Evolutionary conservation across 306 rosid species (phyloP), one percentile per base, ranked within the genome.

Genomic region (Rosa multiflora): DNA sequence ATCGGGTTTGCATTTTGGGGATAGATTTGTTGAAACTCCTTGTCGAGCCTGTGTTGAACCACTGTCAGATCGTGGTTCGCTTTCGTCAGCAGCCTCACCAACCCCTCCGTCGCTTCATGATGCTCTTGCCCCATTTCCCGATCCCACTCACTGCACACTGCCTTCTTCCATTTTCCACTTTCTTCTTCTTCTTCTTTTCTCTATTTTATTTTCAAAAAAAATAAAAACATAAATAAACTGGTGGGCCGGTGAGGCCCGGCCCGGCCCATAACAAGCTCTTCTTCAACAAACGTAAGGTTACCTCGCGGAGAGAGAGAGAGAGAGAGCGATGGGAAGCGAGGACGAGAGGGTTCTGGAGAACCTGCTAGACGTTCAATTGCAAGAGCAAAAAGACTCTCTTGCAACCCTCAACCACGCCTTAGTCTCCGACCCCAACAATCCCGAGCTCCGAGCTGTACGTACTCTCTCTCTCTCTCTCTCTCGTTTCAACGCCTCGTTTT

Each of bases 331-430:
- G 99, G 97, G 85, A 43, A 84, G 86, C 90, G 97, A 85, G 75
- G 98, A 95, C 76, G 98, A 92, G 96, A 92, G 92, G 84, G 83
- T 87, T 91, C 93, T 95, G 40, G 99, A 95, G 90, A 78, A 82
- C 35, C 92, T 91, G 73, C 82, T 95, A 1, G 99, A 95, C 80
- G 76, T 86, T 84, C 99, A 95, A 86, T 85, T 95, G 90, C 85
- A 84, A 0, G 99, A 95, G 77, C 99, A 95, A 82, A 87, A 82
- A 76, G 98, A 87, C 75, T 91, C 99, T 20, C 89, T 95, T 29
- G 62, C 86, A 72, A 90, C 93, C 74, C 79, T 95, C 40, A 82
- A 85, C 59, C 81, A 92, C 13, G 99, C 97, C 76, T 82, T 95
- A 26, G 81, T 78, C 64, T 88, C 88, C 68, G 99, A 91, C 76